Base-by-base conservation (phyloP, 148 eudicot genomes). In the Amaranthus hypochondriacus region DNA sequence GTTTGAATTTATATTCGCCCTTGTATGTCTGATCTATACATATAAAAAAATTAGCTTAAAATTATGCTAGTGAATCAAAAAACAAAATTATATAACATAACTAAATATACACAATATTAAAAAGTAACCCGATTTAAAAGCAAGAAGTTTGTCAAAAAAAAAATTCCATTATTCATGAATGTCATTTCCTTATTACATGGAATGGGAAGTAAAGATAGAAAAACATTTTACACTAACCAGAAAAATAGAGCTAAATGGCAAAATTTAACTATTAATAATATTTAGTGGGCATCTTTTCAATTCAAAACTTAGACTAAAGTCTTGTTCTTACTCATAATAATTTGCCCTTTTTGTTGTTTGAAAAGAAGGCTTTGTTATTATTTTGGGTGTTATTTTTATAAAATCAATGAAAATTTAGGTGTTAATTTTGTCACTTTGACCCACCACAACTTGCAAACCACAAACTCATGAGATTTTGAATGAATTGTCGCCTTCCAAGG, bases 361-460 rank as follows among this genome's bases (percentile, higher is more conserved):
- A 62, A 62, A 42, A 4, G 5, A 42, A 62, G 14, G 9, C 1
- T 42, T 62, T 62, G 39, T 63, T 44, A 8, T 12, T 63, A 43
- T 11, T 12, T 43, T 3, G 39, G 39, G 39, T 28, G 39, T 28
- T 63, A 43, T n/a, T 4, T 61, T 65, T 47, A 65, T 65, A 52
- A 48, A 65, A 47, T 65, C 53, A 47, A 64, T 65, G 68, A 65
- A 65, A 28, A 65, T 65, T 48, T 11, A 51, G 44, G 18, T 63
- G 55, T 52, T 52, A 77, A 62, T 65, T 28, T 64, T 70, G 76
- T 58, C 12, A 49, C 76, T 78, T 78, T 78, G 81, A 78, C 81
- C 81, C 67, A 4, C 42, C 50, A 43, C 48, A 78, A 68, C 81
- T 72, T 78, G 81, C 81, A 66, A 59, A 60, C 81, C 81, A 78